phyloP scores from a whole-genome alignment of 306 rosid genomes.

The Benincasa hispida region DNA sequence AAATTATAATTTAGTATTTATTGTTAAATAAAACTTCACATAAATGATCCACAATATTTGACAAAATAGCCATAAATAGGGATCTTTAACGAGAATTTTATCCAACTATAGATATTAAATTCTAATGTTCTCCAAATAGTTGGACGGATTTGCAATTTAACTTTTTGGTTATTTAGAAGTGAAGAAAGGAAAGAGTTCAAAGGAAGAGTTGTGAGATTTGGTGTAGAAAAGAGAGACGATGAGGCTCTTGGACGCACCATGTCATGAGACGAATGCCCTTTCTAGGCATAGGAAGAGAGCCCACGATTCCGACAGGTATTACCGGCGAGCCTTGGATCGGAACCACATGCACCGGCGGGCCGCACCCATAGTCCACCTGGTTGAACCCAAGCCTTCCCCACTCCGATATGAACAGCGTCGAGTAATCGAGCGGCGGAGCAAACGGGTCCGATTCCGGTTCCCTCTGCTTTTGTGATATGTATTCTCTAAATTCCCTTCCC shows the following conservation, averaged over 20 bases:
- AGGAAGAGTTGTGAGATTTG: constrained; percentile 9
- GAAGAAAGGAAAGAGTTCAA: not conserved
- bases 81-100: too few species aligned
- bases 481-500: constrained; percentile 30
- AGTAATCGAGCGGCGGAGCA: constrained; percentile 34
- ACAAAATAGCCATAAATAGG: too few species aligned
- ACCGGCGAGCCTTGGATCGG: constrained; percentile 46
- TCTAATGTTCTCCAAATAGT: too few species aligned
- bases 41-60: too few species aligned
- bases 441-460: constrained; percentile 34
- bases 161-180: too few species aligned
- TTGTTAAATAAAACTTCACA: too few species aligned
- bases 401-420: constrained; percentile 51
- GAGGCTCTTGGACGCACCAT: constrained; percentile 48
- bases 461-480: constrained; percentile 14
- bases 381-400: constrained; percentile 77
- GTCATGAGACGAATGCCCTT: constrained; percentile 58
- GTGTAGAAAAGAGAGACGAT: constrained; percentile 31
- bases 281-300: constrained; percentile 28
- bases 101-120: too few species aligned
- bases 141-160: too few species aligned
- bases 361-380: constrained; percentile 54
- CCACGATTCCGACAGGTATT: constrained; percentile 51
- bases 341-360: constrained; percentile 45
- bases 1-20: too few species aligned